phyloP scores from a whole-genome alignment of 73 alveolate species.

The Tetrahymena elliotti region DNA sequence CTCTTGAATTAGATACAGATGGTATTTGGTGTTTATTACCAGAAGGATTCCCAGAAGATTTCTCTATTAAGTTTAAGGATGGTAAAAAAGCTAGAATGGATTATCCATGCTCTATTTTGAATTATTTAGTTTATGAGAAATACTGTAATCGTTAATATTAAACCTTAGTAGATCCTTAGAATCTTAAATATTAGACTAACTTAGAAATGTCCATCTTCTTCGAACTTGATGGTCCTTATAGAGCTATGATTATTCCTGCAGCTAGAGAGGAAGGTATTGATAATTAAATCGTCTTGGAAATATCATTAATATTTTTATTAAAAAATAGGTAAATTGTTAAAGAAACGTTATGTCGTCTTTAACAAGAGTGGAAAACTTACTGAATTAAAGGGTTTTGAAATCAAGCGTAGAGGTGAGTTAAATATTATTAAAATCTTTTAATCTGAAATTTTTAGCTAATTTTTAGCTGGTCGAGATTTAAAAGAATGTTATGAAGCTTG shows the following conservation, averaged over 20 bases:
- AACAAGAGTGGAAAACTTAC: constrained; percentile 50
- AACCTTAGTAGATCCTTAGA: constrained; percentile 37
- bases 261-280: constrained; percentile 84
- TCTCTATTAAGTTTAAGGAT: constrained; percentile 66
- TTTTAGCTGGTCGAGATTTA: constrained; percentile 89
- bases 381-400: constrained; percentile 97
- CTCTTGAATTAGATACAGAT: constrained; percentile 99
- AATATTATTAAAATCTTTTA: constrained; percentile 94
- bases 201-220: constrained; percentile 98
- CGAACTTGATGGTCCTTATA: constrained; percentile 99
- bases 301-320: not conserved
- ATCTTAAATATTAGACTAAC: constrained; percentile 53
- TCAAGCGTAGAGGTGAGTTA: constrained; percentile 99
- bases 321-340: constrained; percentile 80
- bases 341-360: constrained; percentile 81
- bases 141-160: constrained; percentile 94
- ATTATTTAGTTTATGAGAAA: constrained; percentile 89
- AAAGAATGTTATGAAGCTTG: constrained; percentile 94
- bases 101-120: constrained; percentile 96
- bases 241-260: constrained; percentile 97
- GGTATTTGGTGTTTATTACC: constrained; percentile 99
- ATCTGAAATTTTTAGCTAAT: constrained; percentile 95
- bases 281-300: not conserved
- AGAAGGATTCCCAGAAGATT: constrained; percentile 97
- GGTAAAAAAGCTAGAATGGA: constrained; percentile 84